These are phyloP conservation scores for Kingdonia uniflora DNA, from an alignment of 164 flowering plant genomes.

Conservation along the genomic window DNA sequence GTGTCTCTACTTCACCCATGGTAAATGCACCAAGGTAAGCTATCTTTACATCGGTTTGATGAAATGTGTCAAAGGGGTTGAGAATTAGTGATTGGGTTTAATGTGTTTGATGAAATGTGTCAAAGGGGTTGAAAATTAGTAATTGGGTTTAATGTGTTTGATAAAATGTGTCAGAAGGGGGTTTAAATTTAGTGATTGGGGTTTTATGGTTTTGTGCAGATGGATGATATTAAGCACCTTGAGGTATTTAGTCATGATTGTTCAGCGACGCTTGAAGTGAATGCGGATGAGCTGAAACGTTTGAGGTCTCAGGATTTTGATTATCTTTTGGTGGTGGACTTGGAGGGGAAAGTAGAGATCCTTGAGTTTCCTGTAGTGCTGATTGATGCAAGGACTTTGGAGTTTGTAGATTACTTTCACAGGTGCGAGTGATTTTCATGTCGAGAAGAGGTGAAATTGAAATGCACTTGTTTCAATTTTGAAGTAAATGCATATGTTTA, in stretches of 20 bases:
- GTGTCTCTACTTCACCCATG: conserved; percentile 77
- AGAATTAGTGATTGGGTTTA: not conserved
- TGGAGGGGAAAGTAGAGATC: conserved; percentile 97
- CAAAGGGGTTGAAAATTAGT: not conserved
- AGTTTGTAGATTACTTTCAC: conserved; percentile 73
- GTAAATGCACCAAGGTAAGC: conserved; percentile 69
- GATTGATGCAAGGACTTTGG: conserved; percentile 61
- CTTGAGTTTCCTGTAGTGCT: conserved; percentile 87
- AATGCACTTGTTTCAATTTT: too few relatives aligned
- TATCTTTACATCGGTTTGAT: conserved; percentile 15
- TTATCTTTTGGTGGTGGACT: conserved; percentile 82
- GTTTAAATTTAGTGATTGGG: too few relatives aligned
- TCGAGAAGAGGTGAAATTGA: too few relatives aligned
- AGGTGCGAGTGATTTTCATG: conserved; percentile 35
- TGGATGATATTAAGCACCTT: conserved; percentile 64
- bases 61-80: not conserved
- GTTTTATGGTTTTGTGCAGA: conserved; percentile 25
- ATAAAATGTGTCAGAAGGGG: too few relatives aligned
- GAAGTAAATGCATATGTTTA: too few relatives aligned
- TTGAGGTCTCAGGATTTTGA: conserved; percentile 43
- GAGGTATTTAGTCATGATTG: conserved; percentile 66
- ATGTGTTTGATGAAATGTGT: conserved; percentile 13
- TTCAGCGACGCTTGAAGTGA: conserved; percentile 37
- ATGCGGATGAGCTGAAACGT: conserved; percentile 16
- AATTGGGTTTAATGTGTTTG: too few relatives aligned